Base-by-base conservation (phyloP, 345 rosid species). In the Geranium rotundifolium region DNA sequence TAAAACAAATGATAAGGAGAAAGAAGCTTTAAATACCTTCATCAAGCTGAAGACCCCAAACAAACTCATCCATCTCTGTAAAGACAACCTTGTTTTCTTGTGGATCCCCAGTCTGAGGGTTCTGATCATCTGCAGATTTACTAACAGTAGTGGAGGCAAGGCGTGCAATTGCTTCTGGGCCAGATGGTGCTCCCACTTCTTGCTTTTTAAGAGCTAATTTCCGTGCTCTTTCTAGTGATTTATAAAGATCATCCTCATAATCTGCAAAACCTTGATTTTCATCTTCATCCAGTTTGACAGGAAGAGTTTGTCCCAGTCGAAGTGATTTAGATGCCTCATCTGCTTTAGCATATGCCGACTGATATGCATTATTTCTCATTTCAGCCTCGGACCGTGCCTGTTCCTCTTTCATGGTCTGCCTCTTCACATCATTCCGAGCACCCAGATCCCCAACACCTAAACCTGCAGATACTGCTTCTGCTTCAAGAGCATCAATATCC, bases 21-120 rank as follows among this genome's bases (percentile, higher is more conserved):
- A 12, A 39, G 62, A 67, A 64, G 41, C 41, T 34, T 34, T 8
- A 31, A 65, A 50, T 77, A 90, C 97, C 99, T 82, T 85, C 88
- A 68, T 75, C 79, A 62, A 84, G 84, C 65, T 90, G 86, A 52
- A 93, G 91, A 58, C 87, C 99, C 85, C 86, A 83, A 63, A 90
- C 96, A 81, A 93, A 90, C 72, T 85, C 99, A 59, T 85, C 90
- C 87, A 93, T 82, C 82, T 93, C 96, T 15, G 97, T 88, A 67
- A 93, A 82, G 69, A 88, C 95, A 75, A 90, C 78, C 59, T 76
- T 88, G 79, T 82, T 82, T 77, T 93, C 97, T 74, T 85, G 84
- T 50, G 82, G 30, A 68, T 88, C 96, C 63, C 73, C 88, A 63
- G 59, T 71, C 17, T 69, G 27, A 37, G 70, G 60, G 64, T 71